Evolutionary conservation across 176 grass and related monocot genomes (phyloP).

Genomic region (Oropetium thomaeum): DNA sequence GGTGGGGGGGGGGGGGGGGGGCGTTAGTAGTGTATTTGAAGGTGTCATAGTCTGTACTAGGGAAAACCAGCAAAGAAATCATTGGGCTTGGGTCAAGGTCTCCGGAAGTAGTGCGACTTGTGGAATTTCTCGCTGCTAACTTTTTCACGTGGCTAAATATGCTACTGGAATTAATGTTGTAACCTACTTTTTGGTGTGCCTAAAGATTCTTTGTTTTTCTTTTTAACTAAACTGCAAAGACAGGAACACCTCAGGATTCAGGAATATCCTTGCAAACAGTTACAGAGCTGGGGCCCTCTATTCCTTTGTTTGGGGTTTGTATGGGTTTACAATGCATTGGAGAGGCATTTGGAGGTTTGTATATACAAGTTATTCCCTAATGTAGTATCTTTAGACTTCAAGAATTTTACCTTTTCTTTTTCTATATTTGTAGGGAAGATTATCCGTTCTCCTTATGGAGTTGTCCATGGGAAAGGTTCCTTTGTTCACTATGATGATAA

Average conservation of each 20-base stretch:
- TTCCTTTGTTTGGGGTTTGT: slow-evolving; percentile 85
- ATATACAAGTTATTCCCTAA: slow-evolving; percentile 5
- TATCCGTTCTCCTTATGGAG: slow-evolving; percentile 69
- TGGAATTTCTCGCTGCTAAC: no score
- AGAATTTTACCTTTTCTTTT: background rate
- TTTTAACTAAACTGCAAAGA: slow-evolving; percentile 14
- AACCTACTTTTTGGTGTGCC: background rate
- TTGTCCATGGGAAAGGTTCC: slow-evolving; percentile 77
- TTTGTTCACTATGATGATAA: slow-evolving; percentile 66
- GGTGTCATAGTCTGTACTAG: no score
- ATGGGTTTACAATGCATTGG: slow-evolving; percentile 89
- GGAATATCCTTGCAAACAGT: slow-evolving; percentile 83
- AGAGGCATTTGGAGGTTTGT: slow-evolving; percentile 81
- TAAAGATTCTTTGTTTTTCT: slow-evolving; percentile 33
- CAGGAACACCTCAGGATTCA: slow-evolving; percentile 75
- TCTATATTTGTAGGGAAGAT: slow-evolving; percentile 50
- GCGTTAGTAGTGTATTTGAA: no score
- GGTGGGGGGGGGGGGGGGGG: no score
- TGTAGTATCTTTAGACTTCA: background rate
- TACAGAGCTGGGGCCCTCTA: slow-evolving; percentile 62
- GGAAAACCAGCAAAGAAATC: no score
- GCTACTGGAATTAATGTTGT: background rate
- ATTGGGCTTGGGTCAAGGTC: no score
- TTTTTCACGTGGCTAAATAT: slow-evolving; percentile 24
- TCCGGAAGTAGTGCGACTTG: no score